Conservation (phyloP, 2,329 filamentous ascomycete species). For the Colletotrichum filicis region DNA sequence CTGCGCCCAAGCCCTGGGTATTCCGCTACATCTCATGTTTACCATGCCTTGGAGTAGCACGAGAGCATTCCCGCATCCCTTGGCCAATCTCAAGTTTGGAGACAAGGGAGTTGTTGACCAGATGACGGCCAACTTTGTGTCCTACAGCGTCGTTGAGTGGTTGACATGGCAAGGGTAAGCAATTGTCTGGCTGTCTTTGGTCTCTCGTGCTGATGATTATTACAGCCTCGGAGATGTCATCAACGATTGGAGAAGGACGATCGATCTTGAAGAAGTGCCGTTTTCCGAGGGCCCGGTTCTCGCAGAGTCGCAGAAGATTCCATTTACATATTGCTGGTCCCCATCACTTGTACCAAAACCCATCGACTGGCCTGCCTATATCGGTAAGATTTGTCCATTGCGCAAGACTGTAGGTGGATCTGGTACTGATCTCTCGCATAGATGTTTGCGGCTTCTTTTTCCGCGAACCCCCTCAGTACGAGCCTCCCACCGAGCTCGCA, state of each 20-base stretch:
- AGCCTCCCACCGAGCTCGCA: conserved; percentile 63
- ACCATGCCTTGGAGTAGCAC: conserved; percentile 82
- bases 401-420: too few relatives aligned
- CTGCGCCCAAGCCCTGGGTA: conserved; percentile 55
- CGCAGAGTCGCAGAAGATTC: conserved; percentile 73
- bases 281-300: conserved; percentile 78
- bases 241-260: conserved; percentile 76
- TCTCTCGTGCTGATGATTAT: not conserved
- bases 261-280: conserved; percentile 74
- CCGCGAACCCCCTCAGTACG: conserved; percentile 41
- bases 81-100: conserved; percentile 74
- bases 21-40: conserved; percentile 60
- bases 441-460: conserved; percentile 40
- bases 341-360: conserved; percentile 74
- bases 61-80: conserved; percentile 76
- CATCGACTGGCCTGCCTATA: conserved; percentile 71
- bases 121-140: conserved; percentile 75
- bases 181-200: accelerated
- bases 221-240: conserved; percentile 75
- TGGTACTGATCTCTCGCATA: not conserved
- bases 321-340: conserved; percentile 85
- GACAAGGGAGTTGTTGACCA: conserved; percentile 59
- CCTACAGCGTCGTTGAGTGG: conserved; percentile 78
- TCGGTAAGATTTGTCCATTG: conserved; percentile 50
- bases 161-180: conserved; percentile 77